Conservation (phyloP, 495 filamentous ascomycete species). For the Thozetella sp. region DNA sequence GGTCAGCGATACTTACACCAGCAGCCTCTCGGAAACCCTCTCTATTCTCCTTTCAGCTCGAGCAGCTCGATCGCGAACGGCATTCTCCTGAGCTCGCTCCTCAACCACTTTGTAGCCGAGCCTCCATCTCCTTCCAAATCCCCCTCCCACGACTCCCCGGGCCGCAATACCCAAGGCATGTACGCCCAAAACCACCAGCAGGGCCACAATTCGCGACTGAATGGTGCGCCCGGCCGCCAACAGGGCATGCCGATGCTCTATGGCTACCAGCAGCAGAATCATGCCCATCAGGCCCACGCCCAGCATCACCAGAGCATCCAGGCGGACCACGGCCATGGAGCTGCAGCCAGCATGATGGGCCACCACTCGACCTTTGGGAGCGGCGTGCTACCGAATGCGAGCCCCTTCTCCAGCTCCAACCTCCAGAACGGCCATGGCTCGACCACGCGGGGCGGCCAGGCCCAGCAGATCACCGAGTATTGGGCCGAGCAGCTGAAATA, state of each 20-base stretch:
- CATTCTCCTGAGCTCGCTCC: constrained; percentile 27
- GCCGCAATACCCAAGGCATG: constrained; percentile 73
- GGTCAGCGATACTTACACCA: constrained; percentile 69
- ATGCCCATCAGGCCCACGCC: constrained; percentile 73
- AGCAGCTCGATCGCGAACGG: constrained; percentile 23
- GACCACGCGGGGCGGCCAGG: constrained; percentile 38
- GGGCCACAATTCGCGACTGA: constrained; percentile 74
- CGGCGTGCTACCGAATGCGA: constrained; percentile 70
- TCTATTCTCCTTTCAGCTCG: constrained; percentile 22
- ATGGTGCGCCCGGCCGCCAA: constrained; percentile 50
- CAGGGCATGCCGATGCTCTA: constrained; percentile 59
- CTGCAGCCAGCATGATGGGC: constrained; percentile 53
- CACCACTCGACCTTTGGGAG: constrained; percentile 84
- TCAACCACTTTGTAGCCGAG: constrained; percentile 24
- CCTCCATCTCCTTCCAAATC: constrained; percentile 58
- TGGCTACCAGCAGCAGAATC: constrained; percentile 70
- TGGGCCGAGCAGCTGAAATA: constrained; percentile 88
- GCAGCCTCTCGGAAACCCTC: constrained; percentile 48
- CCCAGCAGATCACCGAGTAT: constrained; percentile 67
- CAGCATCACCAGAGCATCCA: constrained; percentile 74
- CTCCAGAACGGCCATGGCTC: constrained; percentile 74
- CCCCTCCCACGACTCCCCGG: constrained; percentile 73
- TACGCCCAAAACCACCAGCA: constrained; percentile 80
- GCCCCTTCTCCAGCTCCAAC: constrained; percentile 72
- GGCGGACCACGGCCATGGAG: constrained; percentile 70